Conservation (phyloP, 352 stramenopile species). For the Globisporangium yorkense region DNA sequence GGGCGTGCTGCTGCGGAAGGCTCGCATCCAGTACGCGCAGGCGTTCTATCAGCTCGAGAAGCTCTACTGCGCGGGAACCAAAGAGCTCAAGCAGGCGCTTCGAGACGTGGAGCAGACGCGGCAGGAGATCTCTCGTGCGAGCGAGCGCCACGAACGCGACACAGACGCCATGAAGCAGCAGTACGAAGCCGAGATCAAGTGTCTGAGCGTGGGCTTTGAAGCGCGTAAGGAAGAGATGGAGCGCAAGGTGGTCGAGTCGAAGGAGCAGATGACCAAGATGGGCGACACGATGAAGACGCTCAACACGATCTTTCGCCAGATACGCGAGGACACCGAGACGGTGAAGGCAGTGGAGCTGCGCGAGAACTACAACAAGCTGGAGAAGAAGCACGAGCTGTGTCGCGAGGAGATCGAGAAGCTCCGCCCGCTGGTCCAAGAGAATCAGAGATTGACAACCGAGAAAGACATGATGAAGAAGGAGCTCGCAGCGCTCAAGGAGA, state of each 20-base stretch:
- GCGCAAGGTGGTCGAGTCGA: slow-evolving; percentile 49
- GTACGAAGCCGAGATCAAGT: slow-evolving; percentile 54
- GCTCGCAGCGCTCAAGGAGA: slow-evolving; percentile 29
- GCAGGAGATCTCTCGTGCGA: slow-evolving; percentile 25
- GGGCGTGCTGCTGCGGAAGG: slow-evolving; percentile 68
- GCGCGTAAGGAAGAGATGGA: slow-evolving; percentile 60
- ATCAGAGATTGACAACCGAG: slow-evolving; percentile 35
- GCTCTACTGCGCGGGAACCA: slow-evolving; percentile 33
- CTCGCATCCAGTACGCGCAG: slow-evolving; percentile 72
- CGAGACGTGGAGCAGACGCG: slow-evolving; percentile 31
- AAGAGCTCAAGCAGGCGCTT: slow-evolving; percentile 26
- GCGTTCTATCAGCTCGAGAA: slow-evolving; percentile 70
- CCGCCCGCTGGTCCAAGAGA: slow-evolving; percentile 44
- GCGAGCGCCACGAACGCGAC: slow-evolving; percentile 32
- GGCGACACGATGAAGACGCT: slow-evolving; percentile 90
- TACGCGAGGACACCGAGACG: slow-evolving; percentile 89
- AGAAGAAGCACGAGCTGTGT: slow-evolving; percentile 55
- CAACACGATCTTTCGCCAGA: slow-evolving; percentile 91
- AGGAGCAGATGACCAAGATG: slow-evolving; percentile 88
- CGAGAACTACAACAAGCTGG: slow-evolving; percentile 69
- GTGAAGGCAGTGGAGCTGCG: slow-evolving; percentile 85
- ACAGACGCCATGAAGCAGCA: slow-evolving; percentile 31
- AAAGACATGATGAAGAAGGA: slow-evolving; percentile 28
- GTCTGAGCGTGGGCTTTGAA: slow-evolving; percentile 40
- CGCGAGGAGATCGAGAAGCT: slow-evolving; percentile 60